Percentiles rank a stretch among this genome's conserved stretches.
These are phyloP conservation scores for Sphaerulina populicola DNA, from an alignment of 2,329 filamentous ascomycete genomes.

Conservation along the genomic window DNA sequence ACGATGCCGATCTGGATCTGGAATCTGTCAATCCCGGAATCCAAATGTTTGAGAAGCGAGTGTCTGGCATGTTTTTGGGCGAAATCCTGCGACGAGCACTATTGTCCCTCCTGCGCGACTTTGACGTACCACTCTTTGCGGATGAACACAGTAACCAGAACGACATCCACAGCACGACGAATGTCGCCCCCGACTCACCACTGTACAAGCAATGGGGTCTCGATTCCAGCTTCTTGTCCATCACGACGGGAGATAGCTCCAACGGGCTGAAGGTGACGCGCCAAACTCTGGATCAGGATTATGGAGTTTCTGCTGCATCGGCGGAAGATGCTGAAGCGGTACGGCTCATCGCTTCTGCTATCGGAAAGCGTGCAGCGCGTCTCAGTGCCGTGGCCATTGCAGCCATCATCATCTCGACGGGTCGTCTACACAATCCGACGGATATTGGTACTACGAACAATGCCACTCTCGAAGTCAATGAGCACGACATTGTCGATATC, in stretches of 20 bases:
- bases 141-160: slow-evolving; percentile 66
- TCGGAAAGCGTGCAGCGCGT: slow-evolving; percentile 80
- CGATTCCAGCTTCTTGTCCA: slow-evolving; percentile 82
- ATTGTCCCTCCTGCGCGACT: slow-evolving; percentile 61
- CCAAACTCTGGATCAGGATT: slow-evolving; percentile 65
- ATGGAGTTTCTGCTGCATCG: slow-evolving; percentile 67
- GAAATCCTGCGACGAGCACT: slow-evolving; percentile 80
- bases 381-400: slow-evolving; percentile 81
- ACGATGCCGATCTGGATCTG: slow-evolving; percentile 69
- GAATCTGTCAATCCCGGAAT: slow-evolving; percentile 83
- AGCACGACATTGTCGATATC: slow-evolving; percentile 70
- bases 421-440: slow-evolving; percentile 49
- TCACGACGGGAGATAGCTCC: slow-evolving; percentile 71
- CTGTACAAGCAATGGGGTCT: slow-evolving; percentile 79
- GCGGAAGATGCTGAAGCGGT: slow-evolving; percentile 81
- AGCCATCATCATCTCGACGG: slow-evolving; percentile 73
- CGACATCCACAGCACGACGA: slow-evolving; percentile 59
- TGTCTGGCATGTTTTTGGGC: slow-evolving; percentile 96
- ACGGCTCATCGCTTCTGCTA: slow-evolving; percentile 70
- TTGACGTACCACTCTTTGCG: slow-evolving; percentile 62
- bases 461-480: slow-evolving; percentile 32
- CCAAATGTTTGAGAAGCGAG: slow-evolving; percentile 98
- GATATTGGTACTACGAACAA: slow-evolving; percentile 29
- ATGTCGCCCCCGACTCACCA: slow-evolving; percentile 54
- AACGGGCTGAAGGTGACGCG: slow-evolving; percentile 64